Evolutionary conservation across 768 basidiomycete genomes (phyloP), one percentile per base, ranked within the genome.

Genomic region (Boletus vinaceobasis): DNA sequence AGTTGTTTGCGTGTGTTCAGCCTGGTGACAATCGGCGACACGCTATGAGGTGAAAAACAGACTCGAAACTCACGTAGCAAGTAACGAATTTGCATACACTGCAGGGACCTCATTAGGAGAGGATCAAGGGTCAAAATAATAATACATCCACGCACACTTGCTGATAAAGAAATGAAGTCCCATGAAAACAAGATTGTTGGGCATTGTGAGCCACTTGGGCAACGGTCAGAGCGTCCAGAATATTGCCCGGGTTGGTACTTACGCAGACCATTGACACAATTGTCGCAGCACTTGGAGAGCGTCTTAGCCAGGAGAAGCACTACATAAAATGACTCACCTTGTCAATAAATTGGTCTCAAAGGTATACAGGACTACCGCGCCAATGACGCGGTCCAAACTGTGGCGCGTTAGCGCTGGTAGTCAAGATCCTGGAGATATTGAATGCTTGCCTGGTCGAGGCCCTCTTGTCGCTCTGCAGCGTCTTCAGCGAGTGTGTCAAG

Each of bases 331-430:
- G 42, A 60, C 55, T 26, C 44, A 78, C 76, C 76, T 75, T 29
- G 82, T 82, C 31, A 82, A 55, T 8, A 76, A 65, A 52, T 81
- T 81, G 35, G 75, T 81, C 60, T 83, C 82, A 42, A 83, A 75
- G 0, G 80, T 76, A 56, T 83, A 82, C 1, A 79, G 57, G 38
- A 82, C 77, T 43, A 82, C 69, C 0, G 69, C 62, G 52, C 81
- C 74, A 23, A 83, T 71, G 26, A 82, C 57, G 8, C 74, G 74
- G 54, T 81, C 78, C 61, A 83, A 57, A 49, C 79, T 81, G 53
- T 27, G 19, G 7, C 1, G 5, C 33, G 15, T 45, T 26, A 37
- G 31, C 7, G 1, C 35, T 13, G 21, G 32, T n/a, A 35, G 17
- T 32, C 21, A 31, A 23, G 9, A 3, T 17, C 8, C 10, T 23